phyloP scores from a whole-genome alignment of 2,329 filamentous ascomycete genomes.

The Ilyonectria robusta region DNA sequence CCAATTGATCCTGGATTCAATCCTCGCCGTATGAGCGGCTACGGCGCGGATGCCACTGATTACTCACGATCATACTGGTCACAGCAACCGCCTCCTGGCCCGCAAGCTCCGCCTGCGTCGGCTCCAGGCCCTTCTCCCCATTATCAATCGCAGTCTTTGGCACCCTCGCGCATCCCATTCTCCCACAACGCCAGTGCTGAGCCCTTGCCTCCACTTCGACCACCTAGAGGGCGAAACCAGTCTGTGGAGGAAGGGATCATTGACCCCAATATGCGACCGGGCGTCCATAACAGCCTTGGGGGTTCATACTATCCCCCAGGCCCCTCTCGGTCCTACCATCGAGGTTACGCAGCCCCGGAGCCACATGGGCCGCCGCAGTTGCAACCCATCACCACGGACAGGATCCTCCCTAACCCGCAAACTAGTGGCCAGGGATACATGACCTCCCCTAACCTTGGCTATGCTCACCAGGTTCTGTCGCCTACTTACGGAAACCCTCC shows the following conservation, averaged over 20 bases:
- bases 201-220: constrained; percentile 56
- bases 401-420: constrained; percentile 54
- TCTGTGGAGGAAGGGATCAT: constrained; percentile 53
- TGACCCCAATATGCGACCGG: constrained; percentile 51
- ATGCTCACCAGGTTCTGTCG: constrained; percentile 52
- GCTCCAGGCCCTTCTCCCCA: constrained; percentile 43
- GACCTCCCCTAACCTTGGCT: constrained; percentile 52
- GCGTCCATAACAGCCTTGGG: constrained; percentile 42
- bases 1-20: constrained; percentile 52
- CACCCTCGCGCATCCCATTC: constrained; percentile 53
- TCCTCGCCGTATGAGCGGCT: constrained; percentile 51
- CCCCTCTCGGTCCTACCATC: constrained; percentile 51
- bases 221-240: constrained; percentile 54
- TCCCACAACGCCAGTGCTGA: constrained; percentile 54
- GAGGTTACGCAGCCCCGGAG: constrained; percentile 50
- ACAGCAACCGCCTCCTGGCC: constrained; percentile 49
- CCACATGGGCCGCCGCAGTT: constrained; percentile 45
- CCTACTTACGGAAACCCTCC: constrained; percentile 54
- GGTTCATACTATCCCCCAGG: constrained; percentile 51
- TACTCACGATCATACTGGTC: constrained; percentile 55
- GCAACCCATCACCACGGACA: constrained; percentile 50
- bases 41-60: constrained; percentile 48
- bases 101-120: constrained; percentile 44
- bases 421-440: constrained; percentile 51
- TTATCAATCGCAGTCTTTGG: constrained; percentile 47